Evolutionary conservation across 2,329 filamentous ascomycete species (phyloP), one percentile per base, ranked within the genome.

Genomic region (Trichoderma brevicompactum): DNA sequence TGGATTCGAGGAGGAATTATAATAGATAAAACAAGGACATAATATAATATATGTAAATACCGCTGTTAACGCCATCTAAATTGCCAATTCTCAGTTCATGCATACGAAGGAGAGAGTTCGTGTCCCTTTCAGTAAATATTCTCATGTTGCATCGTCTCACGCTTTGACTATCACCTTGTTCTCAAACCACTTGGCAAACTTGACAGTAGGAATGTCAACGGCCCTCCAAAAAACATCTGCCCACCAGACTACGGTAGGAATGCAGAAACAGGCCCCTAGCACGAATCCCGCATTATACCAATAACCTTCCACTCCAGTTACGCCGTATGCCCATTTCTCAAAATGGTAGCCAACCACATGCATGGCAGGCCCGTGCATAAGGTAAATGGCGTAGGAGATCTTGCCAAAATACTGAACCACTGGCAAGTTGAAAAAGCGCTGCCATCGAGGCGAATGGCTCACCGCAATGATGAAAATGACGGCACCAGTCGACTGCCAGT

Each of bases 341-440:
- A 81, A 80, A 40, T 80, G 76, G 69, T 85, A 87, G 10, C 85
- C 85, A 17, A 83, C 69, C 2, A 80, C 80, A 69, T 86, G 84
- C 71, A 83, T 79, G 2, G 82, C 79, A 3, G 84, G 83, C 0
- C 85, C 84, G 71, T 89, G 86, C 77, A 87, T 83, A 13, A 89
- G 79, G 72, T 89, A 89, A 32, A 89, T 72, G 56, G 84, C 82
- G 71, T 86, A 89, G 60, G 84, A 87, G 69, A 88, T 83, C 71
- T 82, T 82, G 66, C 86, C 86, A 6, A 88, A 76, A 73, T 88
- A 88, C 71, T 87, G 85, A 3, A 86, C 77, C 15, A 79, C 69
- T 2, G 75, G 70, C 1, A 77, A 76, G 70, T 82, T 82, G 74
- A 87, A 86, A 65, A 86, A 75, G 17, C 76, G 74, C 70, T 83